A percentile compares a stretch with the other conserved stretches of the same genome.
phyloP scores from a whole-genome alignment of 306 rosid species.

The Trifolium subterraneum region DNA sequence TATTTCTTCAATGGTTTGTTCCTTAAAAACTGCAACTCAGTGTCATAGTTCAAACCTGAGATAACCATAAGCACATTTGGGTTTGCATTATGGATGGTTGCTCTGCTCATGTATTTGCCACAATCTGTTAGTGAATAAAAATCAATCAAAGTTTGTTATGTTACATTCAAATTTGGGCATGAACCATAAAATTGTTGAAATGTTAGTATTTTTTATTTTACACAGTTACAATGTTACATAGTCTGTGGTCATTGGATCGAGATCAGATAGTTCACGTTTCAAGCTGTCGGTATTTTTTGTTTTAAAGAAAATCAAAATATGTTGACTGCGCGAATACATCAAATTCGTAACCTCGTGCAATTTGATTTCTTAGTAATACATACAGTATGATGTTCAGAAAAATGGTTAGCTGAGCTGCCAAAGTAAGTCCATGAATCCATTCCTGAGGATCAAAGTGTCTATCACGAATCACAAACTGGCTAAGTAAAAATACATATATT shows the following conservation, averaged over 20 bases:
- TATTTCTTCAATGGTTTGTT: constrained; percentile 34
- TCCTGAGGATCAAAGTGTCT: constrained; percentile 54
- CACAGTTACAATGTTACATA: neutral
- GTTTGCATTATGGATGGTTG: constrained; percentile 51
- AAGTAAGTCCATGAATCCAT: constrained; percentile 55
- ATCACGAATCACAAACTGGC: no score
- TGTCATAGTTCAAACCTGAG: constrained; percentile 61
- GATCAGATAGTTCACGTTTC: no score
- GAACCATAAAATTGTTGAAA: no score
- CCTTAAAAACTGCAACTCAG: constrained; percentile 54
- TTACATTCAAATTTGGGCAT: no score
- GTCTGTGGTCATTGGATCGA: no score
- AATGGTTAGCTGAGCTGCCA: constrained; percentile 52
- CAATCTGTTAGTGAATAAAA: constrained; percentile 43
- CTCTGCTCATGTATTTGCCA: constrained; percentile 51
- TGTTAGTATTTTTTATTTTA: no score
- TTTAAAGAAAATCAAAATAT: constrained; percentile 54
- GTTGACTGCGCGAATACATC: neutral
- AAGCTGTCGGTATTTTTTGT: neutral
- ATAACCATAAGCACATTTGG: constrained; percentile 53
- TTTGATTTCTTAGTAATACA: neutral
- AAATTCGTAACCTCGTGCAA: neutral
- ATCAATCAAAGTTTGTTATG: neutral
- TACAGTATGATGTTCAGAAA: neutral
- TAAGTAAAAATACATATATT: no score